Conservation (phyloP, 2,329 filamentous ascomycete genomes). For the Penicillium sp. region DNA sequence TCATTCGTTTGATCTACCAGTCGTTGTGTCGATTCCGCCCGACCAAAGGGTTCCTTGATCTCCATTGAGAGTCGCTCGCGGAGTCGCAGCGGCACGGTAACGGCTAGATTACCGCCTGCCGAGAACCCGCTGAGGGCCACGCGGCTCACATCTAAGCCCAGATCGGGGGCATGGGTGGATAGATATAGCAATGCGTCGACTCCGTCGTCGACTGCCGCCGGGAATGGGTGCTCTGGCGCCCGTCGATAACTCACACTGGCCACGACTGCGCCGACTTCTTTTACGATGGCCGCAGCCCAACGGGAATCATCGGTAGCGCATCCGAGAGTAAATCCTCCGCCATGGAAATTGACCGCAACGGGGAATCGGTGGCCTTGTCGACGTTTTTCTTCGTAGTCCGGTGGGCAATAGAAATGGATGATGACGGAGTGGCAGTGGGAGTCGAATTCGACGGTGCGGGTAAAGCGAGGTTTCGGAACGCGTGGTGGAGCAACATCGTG, state of each 20-base stretch:
- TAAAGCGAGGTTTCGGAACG: slow-evolving; percentile 63
- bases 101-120: slow-evolving; percentile 63
- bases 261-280: slow-evolving; percentile 58
- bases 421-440: slow-evolving; percentile 52
- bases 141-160: slow-evolving; percentile 58
- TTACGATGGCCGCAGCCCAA: slow-evolving; percentile 59
- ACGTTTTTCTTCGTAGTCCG: slow-evolving; percentile 33
- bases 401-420: slow-evolving; percentile 63
- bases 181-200: slow-evolving; percentile 63
- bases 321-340: slow-evolving; percentile 64
- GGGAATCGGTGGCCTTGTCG: slow-evolving; percentile 51
- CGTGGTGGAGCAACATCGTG: slow-evolving; percentile 63
- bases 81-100: slow-evolving; percentile 62
- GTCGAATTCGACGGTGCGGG: slow-evolving; percentile 55
- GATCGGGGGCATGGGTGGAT: slow-evolving; percentile 55
- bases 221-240: slow-evolving; percentile 63
- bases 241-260: slow-evolving; percentile 63
- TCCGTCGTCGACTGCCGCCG: slow-evolving; percentile 64
- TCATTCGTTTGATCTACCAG: slow-evolving; percentile 40
- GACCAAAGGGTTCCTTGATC: slow-evolving; percentile 26
- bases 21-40: slow-evolving; percentile 36
- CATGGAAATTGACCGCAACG: slow-evolving; percentile 64
- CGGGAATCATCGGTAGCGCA: slow-evolving; percentile 61
- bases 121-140: slow-evolving; percentile 64
- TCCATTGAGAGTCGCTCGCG: slow-evolving; percentile 40